A percentile compares a stretch with the other conserved stretches of the same genome.
Evolutionary conservation across 805 yeast species (phyloP).

Genomic region (Candida multigemmis): DNA sequence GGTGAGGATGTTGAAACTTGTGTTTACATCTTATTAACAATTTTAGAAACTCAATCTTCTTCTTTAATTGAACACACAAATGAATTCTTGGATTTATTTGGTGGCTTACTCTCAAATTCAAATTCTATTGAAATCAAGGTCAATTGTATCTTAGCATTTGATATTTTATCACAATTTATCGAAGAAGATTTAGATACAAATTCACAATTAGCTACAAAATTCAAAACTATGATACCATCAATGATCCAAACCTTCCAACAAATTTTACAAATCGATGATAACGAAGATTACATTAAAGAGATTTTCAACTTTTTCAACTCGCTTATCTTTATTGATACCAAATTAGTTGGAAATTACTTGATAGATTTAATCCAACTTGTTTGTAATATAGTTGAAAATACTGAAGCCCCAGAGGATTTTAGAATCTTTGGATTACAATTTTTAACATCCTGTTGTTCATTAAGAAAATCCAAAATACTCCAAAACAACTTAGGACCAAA

Average conservation of each 20-base stretch:
- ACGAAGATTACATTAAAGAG: conserved; percentile 59
- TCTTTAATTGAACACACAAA: conserved; percentile 48
- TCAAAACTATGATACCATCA: conserved; percentile 61
- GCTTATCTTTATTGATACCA: conserved; percentile 66
- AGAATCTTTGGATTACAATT: conserved; percentile 81
- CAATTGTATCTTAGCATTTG: conserved; percentile 74
- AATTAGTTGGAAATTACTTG: conserved; percentile 69
- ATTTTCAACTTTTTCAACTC: conserved; percentile 82
- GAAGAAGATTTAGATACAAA: conserved; percentile 49
- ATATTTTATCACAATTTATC: conserved; percentile 54
- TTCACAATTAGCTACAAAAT: conserved; percentile 38
- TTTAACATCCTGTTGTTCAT: conserved; percentile 66
- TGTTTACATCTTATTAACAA: conserved; percentile 65
- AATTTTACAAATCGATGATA: conserved; percentile 62
- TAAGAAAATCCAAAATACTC: conserved; percentile 72
- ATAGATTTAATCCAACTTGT: conserved; percentile 62
- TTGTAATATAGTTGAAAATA: conserved; percentile 65
- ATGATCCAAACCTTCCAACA: conserved; percentile 77
- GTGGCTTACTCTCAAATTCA: conserved; percentile 55
- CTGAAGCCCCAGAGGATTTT: conserved; percentile 64
- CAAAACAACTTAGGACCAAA: conserved; percentile 79
- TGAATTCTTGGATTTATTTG: conserved; percentile 65
- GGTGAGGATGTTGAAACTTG: conserved; percentile 50
- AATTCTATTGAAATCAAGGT: conserved; percentile 67
- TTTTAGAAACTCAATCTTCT: conserved; percentile 65